These are phyloP conservation scores for Eremomyces bilateralis DNA, from an alignment of 495 filamentous ascomycete species.

Conservation along the genomic window DNA sequence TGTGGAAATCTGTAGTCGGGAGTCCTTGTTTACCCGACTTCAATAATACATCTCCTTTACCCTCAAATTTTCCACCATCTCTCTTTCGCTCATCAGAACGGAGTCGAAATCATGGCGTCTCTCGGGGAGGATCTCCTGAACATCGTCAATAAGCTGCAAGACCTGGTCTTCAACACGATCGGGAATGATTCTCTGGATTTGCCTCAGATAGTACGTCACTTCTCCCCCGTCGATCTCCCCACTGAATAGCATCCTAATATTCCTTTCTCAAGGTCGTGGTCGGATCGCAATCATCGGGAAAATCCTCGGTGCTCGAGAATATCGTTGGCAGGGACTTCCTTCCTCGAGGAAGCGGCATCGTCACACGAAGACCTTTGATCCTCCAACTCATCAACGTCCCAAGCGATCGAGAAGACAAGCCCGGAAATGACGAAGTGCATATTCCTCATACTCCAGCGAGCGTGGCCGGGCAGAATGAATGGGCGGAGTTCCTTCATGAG, in stretches of 20 bases:
- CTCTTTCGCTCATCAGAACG: no score
- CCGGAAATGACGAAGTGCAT: slow-evolving; percentile 41
- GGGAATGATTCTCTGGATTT: slow-evolving; percentile 95
- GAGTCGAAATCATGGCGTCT: slow-evolving; percentile 40
- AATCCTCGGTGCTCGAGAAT: slow-evolving; percentile 98
- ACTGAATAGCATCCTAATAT: not conserved
- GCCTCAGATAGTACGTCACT: slow-evolving; percentile 74
- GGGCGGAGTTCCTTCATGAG: slow-evolving; percentile 94
- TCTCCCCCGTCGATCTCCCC: slow-evolving; percentile 2
- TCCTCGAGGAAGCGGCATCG: slow-evolving; percentile 88
- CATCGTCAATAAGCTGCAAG: slow-evolving; percentile 91
- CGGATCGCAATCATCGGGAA: slow-evolving; percentile 93
- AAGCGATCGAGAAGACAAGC: slow-evolving; percentile 46
- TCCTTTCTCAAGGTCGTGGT: slow-evolving; percentile 58
- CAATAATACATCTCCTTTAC: no score
- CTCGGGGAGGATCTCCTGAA: slow-evolving; percentile 82
- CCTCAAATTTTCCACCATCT: no score
- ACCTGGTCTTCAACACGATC: slow-evolving; percentile 98
- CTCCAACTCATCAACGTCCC: slow-evolving; percentile 96
- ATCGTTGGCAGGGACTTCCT: slow-evolving; percentile 96
- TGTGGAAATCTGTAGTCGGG: no score
- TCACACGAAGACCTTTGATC: slow-evolving; percentile 82
- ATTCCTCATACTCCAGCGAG: slow-evolving; percentile 47
- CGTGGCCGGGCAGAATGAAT: slow-evolving; percentile 56
- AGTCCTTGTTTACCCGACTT: slow-evolving; percentile 8